Evolutionary conservation across 2,329 filamentous ascomycete genomes (phyloP), one percentile per base, ranked within the genome.

Genomic region (Decorospora gaudefroyi): DNA sequence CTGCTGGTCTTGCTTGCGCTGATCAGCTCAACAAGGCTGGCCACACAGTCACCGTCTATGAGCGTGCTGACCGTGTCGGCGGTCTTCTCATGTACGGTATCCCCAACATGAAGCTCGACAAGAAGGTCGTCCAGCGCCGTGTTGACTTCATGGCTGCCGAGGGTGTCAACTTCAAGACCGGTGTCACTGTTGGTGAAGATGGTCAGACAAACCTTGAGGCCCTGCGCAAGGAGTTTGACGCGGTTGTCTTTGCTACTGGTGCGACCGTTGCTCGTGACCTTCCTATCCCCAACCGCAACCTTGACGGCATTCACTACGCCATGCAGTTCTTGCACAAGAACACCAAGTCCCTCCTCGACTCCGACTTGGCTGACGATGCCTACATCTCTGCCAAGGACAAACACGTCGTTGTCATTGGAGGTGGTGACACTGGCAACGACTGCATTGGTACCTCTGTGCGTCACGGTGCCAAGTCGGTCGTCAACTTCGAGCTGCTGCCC

Each of bases 91-190:
- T 96, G 92, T 96, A 97, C 68, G 92, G 92, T 59, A 97, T 97
- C 59, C 92, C 92, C 57, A 97, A 97, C 79, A 97, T 97, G 92
- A 97, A 97, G 79, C 87, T 97, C 28, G 92, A 97, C 77, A 97
- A 97, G 81, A 90, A 90, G 68, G 85, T 96, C 53, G 92, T 97
- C 49, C 92, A 96, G 79, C 88, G 92, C 38, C 88, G 92, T 71
- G 90, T 93, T 34, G 89, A 96, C 73, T 90, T 97, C 73, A 92
- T 96, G 88, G 88, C 87, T 41, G 82, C 85, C 3, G 92, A 96
- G 74, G 92, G 92, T 34, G 76, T 96, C 66, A 79, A 80, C 37
- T 96, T 95, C 75, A 84, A 88, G 73, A 87, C 88, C 21, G 83
- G 85, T 49, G 83, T 89, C 42, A 76, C 84, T 23, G 81, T 97